Percentiles rank a stretch among this genome's conserved stretches.
Evolutionary conservation across 345 rosid genomes (phyloP).

Genomic region (Microthlaspi erraticum): DNA sequence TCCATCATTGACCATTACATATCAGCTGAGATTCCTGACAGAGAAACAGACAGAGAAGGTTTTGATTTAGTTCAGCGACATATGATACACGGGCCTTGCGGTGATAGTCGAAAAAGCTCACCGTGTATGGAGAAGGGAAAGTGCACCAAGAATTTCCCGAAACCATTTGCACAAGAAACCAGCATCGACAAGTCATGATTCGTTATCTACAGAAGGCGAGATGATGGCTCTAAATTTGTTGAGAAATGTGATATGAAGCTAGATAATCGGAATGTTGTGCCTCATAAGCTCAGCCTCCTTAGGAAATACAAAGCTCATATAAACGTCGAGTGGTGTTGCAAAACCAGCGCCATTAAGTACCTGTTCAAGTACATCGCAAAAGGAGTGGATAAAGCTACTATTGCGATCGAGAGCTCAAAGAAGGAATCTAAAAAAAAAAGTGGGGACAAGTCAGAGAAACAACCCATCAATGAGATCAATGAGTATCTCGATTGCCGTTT

Average conservation of each 20-base stretch:
- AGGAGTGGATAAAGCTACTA: neutral
- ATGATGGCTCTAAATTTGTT: neutral
- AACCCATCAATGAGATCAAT: neutral
- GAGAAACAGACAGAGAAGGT: neutral
- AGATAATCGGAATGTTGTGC: neutral
- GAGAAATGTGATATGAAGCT: neutral
- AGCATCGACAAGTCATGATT: neutral
- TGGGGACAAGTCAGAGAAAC: neutral
- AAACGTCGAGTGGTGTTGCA: slow-evolving; percentile 21
- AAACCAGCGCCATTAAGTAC: slow-evolving; percentile 7
- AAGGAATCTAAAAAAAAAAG: neutral
- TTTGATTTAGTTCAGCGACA: neutral
- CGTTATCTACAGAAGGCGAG: neutral
- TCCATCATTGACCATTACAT: neutral
- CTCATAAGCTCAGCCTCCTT: neutral
- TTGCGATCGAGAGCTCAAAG: neutral
- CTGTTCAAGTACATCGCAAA: slow-evolving; percentile 12
- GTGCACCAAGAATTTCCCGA: neutral
- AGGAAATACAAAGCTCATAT: slow-evolving; percentile 1
- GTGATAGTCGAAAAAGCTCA: neutral
- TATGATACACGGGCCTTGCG: slow-evolving; percentile 19
- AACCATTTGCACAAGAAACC: neutral
- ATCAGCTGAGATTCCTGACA: neutral
- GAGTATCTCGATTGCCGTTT: slow-evolving; percentile 1
- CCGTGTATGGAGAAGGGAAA: slow-evolving; percentile 6